Conservation (phyloP, 805 yeast genomes). For the Lipomyces spencermartinsiae region DNA sequence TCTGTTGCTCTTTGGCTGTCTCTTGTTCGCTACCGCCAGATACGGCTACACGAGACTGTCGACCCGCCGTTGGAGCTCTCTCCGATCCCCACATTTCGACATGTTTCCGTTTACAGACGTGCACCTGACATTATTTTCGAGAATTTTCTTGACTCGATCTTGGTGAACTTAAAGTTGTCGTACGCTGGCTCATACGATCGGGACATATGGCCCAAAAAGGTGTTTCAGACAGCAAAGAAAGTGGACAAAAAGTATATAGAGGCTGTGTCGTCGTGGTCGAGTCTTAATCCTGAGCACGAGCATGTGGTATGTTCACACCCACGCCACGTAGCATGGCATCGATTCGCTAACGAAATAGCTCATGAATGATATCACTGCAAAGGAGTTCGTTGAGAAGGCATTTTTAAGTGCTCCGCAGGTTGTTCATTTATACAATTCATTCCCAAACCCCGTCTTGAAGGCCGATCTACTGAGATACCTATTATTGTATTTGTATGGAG, state of each 20-base stretch:
- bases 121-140: slow-evolving; percentile 26
- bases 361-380: slow-evolving; percentile 22
- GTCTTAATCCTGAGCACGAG: slow-evolving; percentile 25
- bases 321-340: background rate
- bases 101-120: slow-evolving; percentile 18
- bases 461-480: slow-evolving; percentile 37
- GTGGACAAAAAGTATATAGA: slow-evolving; percentile 16
- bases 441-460: slow-evolving; percentile 30
- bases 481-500: slow-evolving; percentile 36
- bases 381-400: slow-evolving; percentile 23
- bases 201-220: slow-evolving; percentile 29
- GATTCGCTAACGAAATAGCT: slow-evolving; percentile 12
- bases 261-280: slow-evolving; percentile 30
- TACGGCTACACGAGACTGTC: background rate
- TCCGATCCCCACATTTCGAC: slow-evolving; percentile 24
- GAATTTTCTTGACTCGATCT: slow-evolving; percentile 29
- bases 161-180: slow-evolving; percentile 24
- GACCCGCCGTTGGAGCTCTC: slow-evolving; percentile 20
- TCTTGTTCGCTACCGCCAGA: slow-evolving; percentile 15
- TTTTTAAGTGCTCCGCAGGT: slow-evolving; percentile 30
- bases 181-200: slow-evolving; percentile 5
- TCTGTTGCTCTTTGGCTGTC: slow-evolving; percentile 17
- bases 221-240: slow-evolving; percentile 28
- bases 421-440: slow-evolving; percentile 24
- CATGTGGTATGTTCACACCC: slow-evolving; percentile 21